phyloP scores from a whole-genome alignment of 2,329 filamentous ascomycete genomes.

The Podosphaera aphanis region DNA sequence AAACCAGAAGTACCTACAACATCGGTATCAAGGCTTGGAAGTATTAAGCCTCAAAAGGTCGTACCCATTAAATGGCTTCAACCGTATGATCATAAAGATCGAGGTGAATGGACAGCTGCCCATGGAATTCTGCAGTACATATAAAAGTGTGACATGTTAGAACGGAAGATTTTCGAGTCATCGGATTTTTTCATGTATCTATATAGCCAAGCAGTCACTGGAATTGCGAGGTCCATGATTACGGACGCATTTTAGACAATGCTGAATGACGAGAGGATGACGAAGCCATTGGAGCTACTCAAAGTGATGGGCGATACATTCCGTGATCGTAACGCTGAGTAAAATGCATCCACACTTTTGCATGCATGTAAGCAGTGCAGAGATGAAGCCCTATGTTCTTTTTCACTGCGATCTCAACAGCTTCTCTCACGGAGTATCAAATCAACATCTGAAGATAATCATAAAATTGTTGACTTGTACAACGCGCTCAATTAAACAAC shows the following conservation, averaged over 20 bases:
- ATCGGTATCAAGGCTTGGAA: too few relatives aligned
- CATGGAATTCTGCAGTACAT: neutral
- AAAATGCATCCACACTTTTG: neutral
- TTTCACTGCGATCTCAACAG: neutral
- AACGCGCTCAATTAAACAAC: neutral
- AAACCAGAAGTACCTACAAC: too few relatives aligned
- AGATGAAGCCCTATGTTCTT: neutral
- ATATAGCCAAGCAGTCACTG: neutral
- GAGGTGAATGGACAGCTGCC: neutral
- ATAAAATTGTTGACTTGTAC: neutral
- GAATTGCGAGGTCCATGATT: neutral
- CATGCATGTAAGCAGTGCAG: neutral
- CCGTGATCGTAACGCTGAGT: neutral
- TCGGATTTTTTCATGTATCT: neutral
- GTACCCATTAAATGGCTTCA: neutral
- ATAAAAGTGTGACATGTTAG: neutral
- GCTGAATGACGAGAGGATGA: neutral
- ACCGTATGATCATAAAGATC: neutral
- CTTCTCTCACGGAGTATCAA: neutral
- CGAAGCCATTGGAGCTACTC: neutral
- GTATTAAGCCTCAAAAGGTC: too few relatives aligned
- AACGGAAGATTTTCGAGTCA: neutral
- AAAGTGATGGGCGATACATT: neutral
- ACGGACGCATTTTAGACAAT: neutral
- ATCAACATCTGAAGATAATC: neutral